Percentiles rank a stretch among this genome's conserved stretches.
Evolutionary conservation across 1,284 basidiomycete species (phyloP).

Genomic region (Apiotrichum siamense): DNA sequence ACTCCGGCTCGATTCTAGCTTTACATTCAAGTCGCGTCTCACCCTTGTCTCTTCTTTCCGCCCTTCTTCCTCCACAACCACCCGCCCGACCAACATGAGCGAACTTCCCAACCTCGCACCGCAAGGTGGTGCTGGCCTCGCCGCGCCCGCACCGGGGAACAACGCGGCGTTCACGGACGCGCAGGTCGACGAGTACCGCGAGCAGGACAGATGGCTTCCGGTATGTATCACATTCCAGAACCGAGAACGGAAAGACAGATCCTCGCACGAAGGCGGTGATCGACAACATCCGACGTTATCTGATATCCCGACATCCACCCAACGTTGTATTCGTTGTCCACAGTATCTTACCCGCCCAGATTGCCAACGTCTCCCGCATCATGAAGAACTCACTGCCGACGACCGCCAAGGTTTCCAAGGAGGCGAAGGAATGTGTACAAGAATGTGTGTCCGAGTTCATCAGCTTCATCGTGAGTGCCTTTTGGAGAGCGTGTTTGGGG

Average conservation of each 20-base stretch:
- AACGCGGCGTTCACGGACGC: slow-evolving; percentile 64
- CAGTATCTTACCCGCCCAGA: slow-evolving; percentile 54
- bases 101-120: slow-evolving; percentile 9
- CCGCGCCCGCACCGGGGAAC: slow-evolving; percentile 6
- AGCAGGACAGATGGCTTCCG: slow-evolving; percentile 84
- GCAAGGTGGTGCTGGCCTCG: slow-evolving; percentile 1
- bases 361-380: slow-evolving; percentile 89
- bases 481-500: too few species aligned
- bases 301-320: too few species aligned
- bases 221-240: too few species aligned
- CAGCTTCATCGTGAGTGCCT: slow-evolving; percentile 68
- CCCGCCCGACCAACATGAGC: slow-evolving; percentile 5
- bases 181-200: slow-evolving; percentile 83
- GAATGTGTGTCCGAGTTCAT: slow-evolving; percentile 96
- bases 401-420: slow-evolving; percentile 93
- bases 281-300: too few species aligned
- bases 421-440: slow-evolving; percentile 93
- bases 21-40: too few species aligned
- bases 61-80: neutral
- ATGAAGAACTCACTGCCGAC: slow-evolving; percentile 86
- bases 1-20: too few species aligned
- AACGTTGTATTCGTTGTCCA: too few species aligned
- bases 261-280: too few species aligned
- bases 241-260: too few species aligned
- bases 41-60: too few species aligned